Base-by-base conservation (phyloP, 345 rosid species). In the Populus alba region DNA sequence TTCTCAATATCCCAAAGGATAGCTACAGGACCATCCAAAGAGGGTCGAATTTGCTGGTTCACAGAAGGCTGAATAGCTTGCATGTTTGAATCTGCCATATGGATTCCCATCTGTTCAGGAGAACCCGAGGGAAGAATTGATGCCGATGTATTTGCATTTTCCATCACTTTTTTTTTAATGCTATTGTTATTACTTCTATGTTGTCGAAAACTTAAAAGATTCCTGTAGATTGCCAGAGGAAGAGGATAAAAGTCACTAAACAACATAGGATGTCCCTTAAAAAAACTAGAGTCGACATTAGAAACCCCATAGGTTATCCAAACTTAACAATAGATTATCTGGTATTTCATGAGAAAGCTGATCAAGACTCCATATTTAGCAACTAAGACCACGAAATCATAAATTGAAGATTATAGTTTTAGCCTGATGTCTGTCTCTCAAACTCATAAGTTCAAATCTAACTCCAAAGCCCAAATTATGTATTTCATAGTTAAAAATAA, bases 1-100 rank as follows among this genome's bases (percentile, higher is more conserved):
- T 96, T 96, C 82, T 96, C 97, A 23, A 94, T 96, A 82, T 96
- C 98, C 99, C 99, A 94, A 29, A 96, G 93, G 74, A 96, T 90
- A 10, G 95, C 95, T 15, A 90, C 85, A 16, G 98, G 94, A 82
- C 97, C 93, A 74, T 89, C 90, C 6, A 79, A 75, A 66, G 85
- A 80, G 69, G n/a, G 69, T 47, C 83, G 81, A 35, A 57, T 86
- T 76, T 79, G 91, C 77, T 71, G 85, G 75, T 23, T 80, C 65
- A 37, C 4, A 38, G 81, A 41, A 67, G 88, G 76, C 66, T 82
- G 93, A 65, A 67, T 67, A 20, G 68, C 25, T 74, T 33, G 47
- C 83, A 76, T 70, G 77, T 76, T 87, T 4, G 86, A 77, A 79
- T 82, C 92, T 6, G 72, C 81, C 39, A 70, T 38, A 38, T 45